Evolutionary conservation across 2,329 filamentous ascomycete species (phyloP), one percentile per base, ranked within the genome.

Genomic region (Aspergillus sp.): DNA sequence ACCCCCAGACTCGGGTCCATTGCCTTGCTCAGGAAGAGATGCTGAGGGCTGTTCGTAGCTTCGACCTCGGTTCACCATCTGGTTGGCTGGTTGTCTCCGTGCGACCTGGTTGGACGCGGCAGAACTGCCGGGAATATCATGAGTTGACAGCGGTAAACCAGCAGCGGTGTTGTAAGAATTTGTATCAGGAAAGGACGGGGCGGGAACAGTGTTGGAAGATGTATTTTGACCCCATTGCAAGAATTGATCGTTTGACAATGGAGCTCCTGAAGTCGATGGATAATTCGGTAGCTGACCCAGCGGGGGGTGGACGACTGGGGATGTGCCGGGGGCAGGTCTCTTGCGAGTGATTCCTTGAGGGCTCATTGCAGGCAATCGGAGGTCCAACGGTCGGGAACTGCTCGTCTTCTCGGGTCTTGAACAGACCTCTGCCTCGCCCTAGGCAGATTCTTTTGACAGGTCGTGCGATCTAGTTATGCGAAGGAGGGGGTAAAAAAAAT

Each of bases 311-410:
- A 83, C 76, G 62, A 84, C 76, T n/a, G 90, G 88, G 38, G 85
- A 82, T 60, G 87, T 79, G 70, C 88, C 89, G 56, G 90, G 88
- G 47, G 90, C 89, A 64, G 88, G 81, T 72, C 90, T 83, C 79
- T 95, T 95, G 74, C 89, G 80, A 52, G 75, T 77, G 42, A 75
- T 67, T 49, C 74, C 72, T 69, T 78, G 75, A 20, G 76, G 73
- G 53, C 72, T 69, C 75, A 76, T 78, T 55, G 53, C 64, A 60
- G 61, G 59, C 48, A 54, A 36, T 26, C 43, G 48, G 48, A 53
- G 34, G 24, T 50, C 55, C 53, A 58, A 54, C 50, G 58, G 59
- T 53, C 50, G 57, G 48, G 55, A 26, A 30, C 20, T 48, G 26
- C 34, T 32, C 43, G 36, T 36, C 53, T 32, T 57, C 38, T 43